Evolutionary conservation across 2,329 filamentous ascomycete genomes (phyloP).

Genomic region (Dothistroma septosporum): DNA sequence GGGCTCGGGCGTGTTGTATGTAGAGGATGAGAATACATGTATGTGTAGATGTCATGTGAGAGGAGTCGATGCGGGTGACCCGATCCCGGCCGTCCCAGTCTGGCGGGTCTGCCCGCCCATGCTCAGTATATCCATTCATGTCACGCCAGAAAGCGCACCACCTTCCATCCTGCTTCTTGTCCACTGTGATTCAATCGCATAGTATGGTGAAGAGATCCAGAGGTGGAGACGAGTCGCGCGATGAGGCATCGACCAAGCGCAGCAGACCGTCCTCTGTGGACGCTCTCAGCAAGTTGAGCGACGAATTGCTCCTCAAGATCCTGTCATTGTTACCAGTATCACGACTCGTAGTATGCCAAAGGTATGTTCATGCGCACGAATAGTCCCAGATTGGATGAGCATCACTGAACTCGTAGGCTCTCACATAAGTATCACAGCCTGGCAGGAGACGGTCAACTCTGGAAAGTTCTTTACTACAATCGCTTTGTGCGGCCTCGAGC

Average conservation of each 20-base stretch:
- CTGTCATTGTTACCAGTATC: slow-evolving; percentile 69
- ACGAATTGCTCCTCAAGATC: slow-evolving; percentile 83
- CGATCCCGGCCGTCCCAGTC: no score
- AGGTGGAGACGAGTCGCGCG: slow-evolving; percentile 28
- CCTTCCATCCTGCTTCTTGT: background rate
- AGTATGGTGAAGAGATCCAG: slow-evolving; percentile 38
- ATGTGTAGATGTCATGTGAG: no score
- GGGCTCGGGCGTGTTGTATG: no score
- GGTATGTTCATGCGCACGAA: slow-evolving; percentile 38
- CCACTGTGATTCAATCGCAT: background rate
- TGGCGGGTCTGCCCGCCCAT: no score
- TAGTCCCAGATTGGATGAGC: background rate
- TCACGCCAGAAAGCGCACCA: background rate
- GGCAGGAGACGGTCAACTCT: slow-evolving; percentile 77
- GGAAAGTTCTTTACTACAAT: slow-evolving; percentile 84
- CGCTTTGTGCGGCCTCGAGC: slow-evolving; percentile 81
- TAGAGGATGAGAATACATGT: no score
- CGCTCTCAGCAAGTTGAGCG: slow-evolving; percentile 68
- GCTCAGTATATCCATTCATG: no score
- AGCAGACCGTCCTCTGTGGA: slow-evolving; percentile 47
- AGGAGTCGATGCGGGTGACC: no score
- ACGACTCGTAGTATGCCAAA: slow-evolving; percentile 62
- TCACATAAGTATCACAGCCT: slow-evolving; percentile 71
- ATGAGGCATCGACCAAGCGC: slow-evolving; percentile 44
- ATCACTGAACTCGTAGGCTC: slow-evolving; percentile 53